phyloP scores from a whole-genome alignment of 345 rosid genomes.

The Pseudoturritis turrita region DNA sequence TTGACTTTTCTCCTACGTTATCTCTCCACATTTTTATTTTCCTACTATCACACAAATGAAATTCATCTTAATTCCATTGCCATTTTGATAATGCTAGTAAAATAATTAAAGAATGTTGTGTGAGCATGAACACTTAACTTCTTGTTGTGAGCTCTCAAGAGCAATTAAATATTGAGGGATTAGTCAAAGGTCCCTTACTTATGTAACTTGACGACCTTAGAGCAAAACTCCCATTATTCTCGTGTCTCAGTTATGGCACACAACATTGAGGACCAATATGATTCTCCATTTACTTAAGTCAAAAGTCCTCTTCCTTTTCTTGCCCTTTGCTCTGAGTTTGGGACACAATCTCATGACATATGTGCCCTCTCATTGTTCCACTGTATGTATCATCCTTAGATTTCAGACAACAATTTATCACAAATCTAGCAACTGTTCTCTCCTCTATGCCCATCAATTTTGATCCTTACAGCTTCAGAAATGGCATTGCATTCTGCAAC shows the following conservation, averaged over 20 bases:
- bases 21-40: not conserved
- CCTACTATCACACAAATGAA: not conserved
- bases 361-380: not conserved
- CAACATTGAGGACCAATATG: too few relatives aligned
- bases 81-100: too few relatives aligned
- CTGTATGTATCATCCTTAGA: constrained; percentile 6
- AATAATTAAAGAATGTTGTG: too few relatives aligned
- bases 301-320: constrained; percentile 24
- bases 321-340: constrained; percentile 17
- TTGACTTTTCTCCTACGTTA: too few relatives aligned
- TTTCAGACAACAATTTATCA: not conserved
- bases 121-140: too few relatives aligned
- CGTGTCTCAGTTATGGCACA: too few relatives aligned
- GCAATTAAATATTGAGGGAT: too few relatives aligned
- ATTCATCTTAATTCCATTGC: not conserved
- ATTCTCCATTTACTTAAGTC: too few relatives aligned
- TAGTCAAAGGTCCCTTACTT: too few relatives aligned
- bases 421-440: not conserved
- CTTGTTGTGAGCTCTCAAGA: too few relatives aligned
- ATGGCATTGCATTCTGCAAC: not conserved
- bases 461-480: constrained; percentile 23
- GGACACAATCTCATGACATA: constrained; percentile 5
- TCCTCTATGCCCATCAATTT: not conserved
- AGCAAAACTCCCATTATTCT: too few relatives aligned
- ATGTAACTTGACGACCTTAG: too few relatives aligned